phyloP scores from a whole-genome alignment of 2,329 filamentous ascomycete species.

The Rosellinia necatrix region DNA sequence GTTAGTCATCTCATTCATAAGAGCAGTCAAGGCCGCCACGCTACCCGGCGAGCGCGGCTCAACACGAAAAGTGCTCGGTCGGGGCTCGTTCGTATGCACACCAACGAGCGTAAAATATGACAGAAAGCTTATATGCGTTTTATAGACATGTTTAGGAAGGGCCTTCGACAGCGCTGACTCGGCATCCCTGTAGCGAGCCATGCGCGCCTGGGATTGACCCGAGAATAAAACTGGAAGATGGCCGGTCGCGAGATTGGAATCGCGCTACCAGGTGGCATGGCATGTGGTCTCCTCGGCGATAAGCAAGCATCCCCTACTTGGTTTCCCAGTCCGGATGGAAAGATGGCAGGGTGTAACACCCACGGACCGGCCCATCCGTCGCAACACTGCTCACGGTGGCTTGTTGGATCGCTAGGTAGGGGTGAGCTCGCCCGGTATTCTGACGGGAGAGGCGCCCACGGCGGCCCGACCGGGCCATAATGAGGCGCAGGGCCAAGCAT shows the following conservation, averaged over 20 bases:
- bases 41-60: slow-evolving; percentile 12
- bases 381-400: background rate
- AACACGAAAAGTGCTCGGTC: too few relatives aligned
- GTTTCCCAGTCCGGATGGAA: background rate
- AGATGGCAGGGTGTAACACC: background rate
- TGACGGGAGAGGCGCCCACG: background rate
- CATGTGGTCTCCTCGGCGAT: background rate
- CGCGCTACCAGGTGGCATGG: background rate
- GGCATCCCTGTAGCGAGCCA: slow-evolving; percentile 21
- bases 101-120: background rate
- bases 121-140: slow-evolving; percentile 24
- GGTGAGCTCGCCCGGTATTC: background rate
- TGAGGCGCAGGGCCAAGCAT: background rate
- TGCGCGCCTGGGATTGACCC: slow-evolving; percentile 13
- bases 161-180: slow-evolving; percentile 17
- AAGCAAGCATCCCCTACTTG: background rate
- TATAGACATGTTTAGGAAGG: background rate
- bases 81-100: slow-evolving; percentile 3
- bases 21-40: slow-evolving; percentile 4
- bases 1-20: slow-evolving; percentile 23
- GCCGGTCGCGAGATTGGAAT: slow-evolving; percentile 8
- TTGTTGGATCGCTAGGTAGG: background rate
- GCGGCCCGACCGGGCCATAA: background rate
- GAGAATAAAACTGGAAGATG: slow-evolving; percentile 1
- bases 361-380: background rate